A percentile compares a stretch with the other conserved stretches of the same genome.
Evolutionary conservation across 345 rosid genomes (phyloP).

Genomic region (Camelina sativa): DNA sequence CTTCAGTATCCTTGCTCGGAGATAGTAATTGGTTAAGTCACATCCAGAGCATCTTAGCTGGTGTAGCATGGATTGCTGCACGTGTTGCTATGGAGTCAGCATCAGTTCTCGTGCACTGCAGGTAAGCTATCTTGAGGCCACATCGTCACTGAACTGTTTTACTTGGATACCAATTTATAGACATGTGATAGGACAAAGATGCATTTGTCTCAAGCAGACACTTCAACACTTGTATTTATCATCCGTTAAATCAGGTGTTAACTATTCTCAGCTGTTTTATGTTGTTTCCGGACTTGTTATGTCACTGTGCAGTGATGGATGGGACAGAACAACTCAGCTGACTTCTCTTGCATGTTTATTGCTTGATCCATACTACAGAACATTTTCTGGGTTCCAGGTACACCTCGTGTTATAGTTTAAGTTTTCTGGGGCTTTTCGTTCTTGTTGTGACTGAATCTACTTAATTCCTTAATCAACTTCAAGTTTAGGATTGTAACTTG

Average conservation of each 20-base stretch:
- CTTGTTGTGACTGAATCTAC: constrained; percentile 27
- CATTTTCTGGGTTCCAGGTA: constrained; percentile 97
- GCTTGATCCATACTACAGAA: constrained; percentile 96
- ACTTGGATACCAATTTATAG: constrained; percentile 16
- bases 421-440: constrained; percentile 11
- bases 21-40: constrained; percentile 99
- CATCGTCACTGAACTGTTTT: constrained; percentile 23
- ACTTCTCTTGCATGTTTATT: constrained; percentile 89
- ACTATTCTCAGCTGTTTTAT: constrained; percentile 27
- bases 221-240: constrained; percentile 7
- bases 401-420: constrained; percentile 22
- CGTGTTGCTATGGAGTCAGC: constrained; percentile 92
- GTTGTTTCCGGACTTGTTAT: constrained; percentile 24
- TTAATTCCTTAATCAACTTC: constrained; percentile 12
- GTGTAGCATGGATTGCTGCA: constrained; percentile 98
- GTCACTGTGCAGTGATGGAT: constrained; percentile 79
- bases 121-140: constrained; percentile 52
- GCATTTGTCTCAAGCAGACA: constrained; percentile 28
- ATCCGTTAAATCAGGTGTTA: constrained; percentile 17
- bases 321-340: constrained; percentile 99
- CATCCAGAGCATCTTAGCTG: constrained; percentile 95
- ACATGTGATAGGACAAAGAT: constrained; percentile 22
- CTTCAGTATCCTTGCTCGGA: constrained; percentile 96
- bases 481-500: constrained; percentile 23
- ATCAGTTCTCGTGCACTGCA: constrained; percentile 98